Conservation (phyloP, 495 filamentous ascomycete species). For the Aspergillus leporis region DNA sequence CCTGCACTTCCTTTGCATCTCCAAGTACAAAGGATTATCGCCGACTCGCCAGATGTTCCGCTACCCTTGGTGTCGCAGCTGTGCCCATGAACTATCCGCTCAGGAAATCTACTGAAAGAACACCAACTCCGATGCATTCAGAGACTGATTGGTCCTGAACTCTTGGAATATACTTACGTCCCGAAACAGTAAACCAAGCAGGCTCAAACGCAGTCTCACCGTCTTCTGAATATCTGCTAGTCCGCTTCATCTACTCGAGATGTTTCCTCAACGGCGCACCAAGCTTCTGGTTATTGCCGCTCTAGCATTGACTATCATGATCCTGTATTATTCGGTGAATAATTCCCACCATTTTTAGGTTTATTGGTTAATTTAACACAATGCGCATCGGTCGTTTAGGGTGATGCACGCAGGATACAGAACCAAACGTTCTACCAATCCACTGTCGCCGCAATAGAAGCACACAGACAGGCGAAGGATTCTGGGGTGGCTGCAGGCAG, state of each 20-base stretch:
- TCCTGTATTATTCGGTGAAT: constrained; percentile 63
- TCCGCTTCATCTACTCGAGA: constrained; percentile 32
- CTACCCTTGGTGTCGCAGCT: constrained; percentile 16
- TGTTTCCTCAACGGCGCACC: constrained; percentile 72
- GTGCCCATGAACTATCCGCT: constrained; percentile 22
- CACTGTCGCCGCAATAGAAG: constrained; percentile 50
- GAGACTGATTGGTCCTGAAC: constrained; percentile 1
- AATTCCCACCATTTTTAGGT: background rate
- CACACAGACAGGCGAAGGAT: constrained; percentile 33
- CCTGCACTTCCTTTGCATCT: background rate
- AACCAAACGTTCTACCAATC: constrained; percentile 53
- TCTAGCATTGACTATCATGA: constrained; percentile 55
- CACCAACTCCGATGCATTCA: constrained; percentile 5
- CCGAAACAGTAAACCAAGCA: background rate
- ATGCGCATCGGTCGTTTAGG: constrained; percentile 25
- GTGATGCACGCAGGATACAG: constrained; percentile 42
- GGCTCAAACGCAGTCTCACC: background rate
- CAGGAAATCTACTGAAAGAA: constrained; percentile 10
- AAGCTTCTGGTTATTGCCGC: constrained; percentile 58
- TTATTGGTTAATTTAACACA: background rate
- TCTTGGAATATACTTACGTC: background rate
- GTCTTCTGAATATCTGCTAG: background rate
- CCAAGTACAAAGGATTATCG: background rate
- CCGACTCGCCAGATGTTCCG: constrained; percentile 20
- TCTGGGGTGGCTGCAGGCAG: constrained; percentile 33